Percentiles rank a stretch among this genome's conserved stretches.
phyloP scores from a whole-genome alignment of 805 yeast species.

The Grigorovia jiainica region DNA sequence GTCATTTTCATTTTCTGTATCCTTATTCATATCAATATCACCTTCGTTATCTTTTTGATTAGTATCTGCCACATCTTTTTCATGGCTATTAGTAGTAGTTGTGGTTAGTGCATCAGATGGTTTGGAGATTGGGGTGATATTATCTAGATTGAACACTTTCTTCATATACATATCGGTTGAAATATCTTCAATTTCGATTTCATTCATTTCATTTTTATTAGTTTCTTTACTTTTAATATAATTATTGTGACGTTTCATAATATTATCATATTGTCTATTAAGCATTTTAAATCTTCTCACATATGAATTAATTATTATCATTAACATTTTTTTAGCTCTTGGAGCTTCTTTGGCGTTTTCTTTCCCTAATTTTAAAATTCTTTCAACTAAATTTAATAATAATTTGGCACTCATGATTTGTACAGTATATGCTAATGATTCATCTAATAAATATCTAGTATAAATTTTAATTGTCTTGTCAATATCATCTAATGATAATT shows the following conservation, averaged over 20 bases:
- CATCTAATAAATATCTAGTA: slow-evolving; percentile 72
- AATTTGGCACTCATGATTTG: slow-evolving; percentile 96
- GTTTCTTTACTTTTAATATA: slow-evolving; percentile 38
- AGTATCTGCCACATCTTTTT: slow-evolving; percentile 23
- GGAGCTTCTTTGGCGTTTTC: slow-evolving; percentile 65
- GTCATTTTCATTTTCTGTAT: slow-evolving; percentile 8
- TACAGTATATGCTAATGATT: slow-evolving; percentile 73
- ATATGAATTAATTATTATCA: slow-evolving; percentile 81
- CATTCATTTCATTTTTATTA: slow-evolving; percentile 33
- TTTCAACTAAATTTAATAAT: slow-evolving; percentile 76
- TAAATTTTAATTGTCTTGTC: slow-evolving; percentile 81
- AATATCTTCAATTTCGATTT: slow-evolving; percentile 25
- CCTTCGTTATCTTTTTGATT: slow-evolving; percentile 7
- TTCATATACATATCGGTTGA: slow-evolving; percentile 33
- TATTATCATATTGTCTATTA: slow-evolving; percentile 60
- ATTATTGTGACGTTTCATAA: slow-evolving; percentile 50
- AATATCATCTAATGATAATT: slow-evolving; percentile 71
- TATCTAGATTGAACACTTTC: slow-evolving; percentile 22
- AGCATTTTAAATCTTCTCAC: slow-evolving; percentile 71
- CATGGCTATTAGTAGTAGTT: slow-evolving; percentile 9
- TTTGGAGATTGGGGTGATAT: neutral
- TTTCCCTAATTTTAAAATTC: slow-evolving; percentile 59
- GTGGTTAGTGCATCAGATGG: neutral
- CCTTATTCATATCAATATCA: slow-evolving; percentile 9
- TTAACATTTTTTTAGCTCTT: slow-evolving; percentile 55